Base-by-base conservation (phyloP, 495 filamentous ascomycete genomes). In the Tuber microsphaerosporum region DNA sequence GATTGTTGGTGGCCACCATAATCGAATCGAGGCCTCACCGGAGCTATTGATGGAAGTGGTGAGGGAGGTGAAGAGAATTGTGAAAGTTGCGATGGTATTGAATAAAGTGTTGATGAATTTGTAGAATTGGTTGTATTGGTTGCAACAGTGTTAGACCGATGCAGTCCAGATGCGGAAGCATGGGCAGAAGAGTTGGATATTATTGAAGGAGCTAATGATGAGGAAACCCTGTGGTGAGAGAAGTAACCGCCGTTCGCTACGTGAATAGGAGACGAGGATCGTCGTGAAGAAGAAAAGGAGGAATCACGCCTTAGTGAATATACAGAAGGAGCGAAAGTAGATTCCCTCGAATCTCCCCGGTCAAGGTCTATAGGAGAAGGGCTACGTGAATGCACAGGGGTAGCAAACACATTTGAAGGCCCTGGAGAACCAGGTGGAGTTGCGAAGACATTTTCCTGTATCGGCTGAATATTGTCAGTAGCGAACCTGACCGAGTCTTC, bases 81-180 rank as follows among this genome's bases (percentile, higher is more conserved):
- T 12, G 81, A 82, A 7, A 82, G 31, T 46, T 81, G 79, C 43
- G 80, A 81, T 1, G 80, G 80, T 75, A 82, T 81, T 12, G 81
- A 82, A 6, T 81, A 82, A 19, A 82, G 70, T 16, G 80, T 82
- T 3, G 81, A 82, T 43, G 77, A 79, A 1, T 73, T 73, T 0
- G 81, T 80, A 56, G 65, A 70, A 20, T 65, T 77, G n/a, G 75
- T 76, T 10, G 75, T 81, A 37, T 76, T 73, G 68, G 80, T 82
- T 41, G 34, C 70, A 31, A 65, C 45, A 2, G 81, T 82, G 51
- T 82, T 82, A 39, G 80, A 81, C 37, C 81, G 61, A 17, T 75
- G 76, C 17, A 82, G 34, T 1, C 74, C 74, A 16, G 43, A 65
- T 2, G 70, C 77, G 9, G 43, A 45, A 14, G 22, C 22, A 48